phyloP scores from a whole-genome alignment of 176 grass and related monocot species.

The Pontederia crassipes region DNA sequence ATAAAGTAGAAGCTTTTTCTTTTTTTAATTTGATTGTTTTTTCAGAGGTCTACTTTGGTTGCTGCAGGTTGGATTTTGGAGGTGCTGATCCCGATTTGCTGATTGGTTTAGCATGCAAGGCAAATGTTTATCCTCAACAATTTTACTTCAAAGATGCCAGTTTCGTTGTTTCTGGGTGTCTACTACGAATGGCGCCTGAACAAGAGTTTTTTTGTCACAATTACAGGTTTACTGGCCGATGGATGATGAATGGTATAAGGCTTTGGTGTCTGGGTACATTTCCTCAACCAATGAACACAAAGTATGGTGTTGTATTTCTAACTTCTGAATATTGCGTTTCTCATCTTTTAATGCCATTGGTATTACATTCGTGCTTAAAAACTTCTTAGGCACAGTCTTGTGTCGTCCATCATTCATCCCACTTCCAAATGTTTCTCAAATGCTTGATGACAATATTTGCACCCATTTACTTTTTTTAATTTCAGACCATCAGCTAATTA shows the following conservation, averaged over 20 bases:
- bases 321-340: not conserved
- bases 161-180: not conserved
- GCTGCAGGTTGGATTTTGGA: constrained; percentile 56
- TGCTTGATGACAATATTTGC: too few species aligned
- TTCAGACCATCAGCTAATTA: too few species aligned
- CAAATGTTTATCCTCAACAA: constrained; percentile 13
- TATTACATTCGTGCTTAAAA: not conserved
- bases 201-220: not conserved
- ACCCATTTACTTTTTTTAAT: too few species aligned
- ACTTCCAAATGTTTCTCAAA: too few species aligned
- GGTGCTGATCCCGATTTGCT: constrained; percentile 41
- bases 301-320: constrained; percentile 27
- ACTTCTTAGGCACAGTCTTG: too few species aligned
- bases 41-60: not conserved
- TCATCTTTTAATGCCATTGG: not conserved
- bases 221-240: constrained; percentile 89
- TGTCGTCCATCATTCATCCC: not conserved
- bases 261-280: constrained; percentile 47
- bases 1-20: constrained; percentile 10
- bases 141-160: not conserved
- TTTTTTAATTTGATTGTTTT: constrained; percentile 4
- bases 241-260: constrained; percentile 96
- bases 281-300: constrained; percentile 48
- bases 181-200: constrained; percentile 13
- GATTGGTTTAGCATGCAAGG: constrained; percentile 82